Conservation (phyloP, 2,329 filamentous ascomycete genomes). For the Apiospora kogelbergensis region DNA sequence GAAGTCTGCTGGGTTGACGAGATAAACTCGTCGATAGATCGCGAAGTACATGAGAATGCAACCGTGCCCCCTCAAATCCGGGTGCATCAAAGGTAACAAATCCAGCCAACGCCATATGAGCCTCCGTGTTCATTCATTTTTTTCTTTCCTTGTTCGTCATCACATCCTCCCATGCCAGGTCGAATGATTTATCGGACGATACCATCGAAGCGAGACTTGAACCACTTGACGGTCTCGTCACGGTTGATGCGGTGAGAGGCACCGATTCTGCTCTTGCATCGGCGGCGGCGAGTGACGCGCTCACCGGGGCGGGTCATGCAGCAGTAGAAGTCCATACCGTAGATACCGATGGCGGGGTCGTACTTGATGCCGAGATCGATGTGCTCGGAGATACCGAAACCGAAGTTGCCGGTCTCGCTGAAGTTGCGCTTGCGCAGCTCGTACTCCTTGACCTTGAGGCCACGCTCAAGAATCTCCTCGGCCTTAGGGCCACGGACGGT, state of each 20-base stretch:
- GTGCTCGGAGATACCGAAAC: slow-evolving; percentile 99
- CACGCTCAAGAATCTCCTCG: slow-evolving; percentile 99
- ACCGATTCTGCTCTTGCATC: slow-evolving; percentile 84
- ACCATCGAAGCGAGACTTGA: slow-evolving; percentile 86
- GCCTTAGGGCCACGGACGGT: slow-evolving; percentile 98
- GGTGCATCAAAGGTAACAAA: slow-evolving; percentile 8
- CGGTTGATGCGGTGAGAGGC: slow-evolving; percentile 90
- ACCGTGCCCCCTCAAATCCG: background rate
- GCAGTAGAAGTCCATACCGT: slow-evolving; percentile 99
- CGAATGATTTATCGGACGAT: slow-evolving; percentile 83
- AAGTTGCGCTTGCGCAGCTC: slow-evolving; percentile 99
- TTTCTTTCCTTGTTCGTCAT: slow-evolving; percentile 11
- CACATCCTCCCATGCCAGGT: slow-evolving; percentile 2
- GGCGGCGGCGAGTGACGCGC: slow-evolving; percentile 93
- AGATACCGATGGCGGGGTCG: slow-evolving; percentile 96
- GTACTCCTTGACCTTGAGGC: slow-evolving; percentile 99
- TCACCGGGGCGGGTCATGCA: slow-evolving; percentile 99
- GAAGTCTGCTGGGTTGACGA: slow-evolving; percentile 52
- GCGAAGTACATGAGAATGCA: slow-evolving; percentile 38
- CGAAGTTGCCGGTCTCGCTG: slow-evolving; percentile 99
- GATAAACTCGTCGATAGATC: slow-evolving; percentile 42
- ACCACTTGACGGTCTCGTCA: slow-evolving; percentile 97
- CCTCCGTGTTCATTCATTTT: slow-evolving; percentile 16
- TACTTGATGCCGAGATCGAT: slow-evolving; percentile 99
- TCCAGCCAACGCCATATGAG: slow-evolving; percentile 37